Conservation (phyloP, 495 filamentous ascomycete species). For the Achaetomiella virescens region DNA sequence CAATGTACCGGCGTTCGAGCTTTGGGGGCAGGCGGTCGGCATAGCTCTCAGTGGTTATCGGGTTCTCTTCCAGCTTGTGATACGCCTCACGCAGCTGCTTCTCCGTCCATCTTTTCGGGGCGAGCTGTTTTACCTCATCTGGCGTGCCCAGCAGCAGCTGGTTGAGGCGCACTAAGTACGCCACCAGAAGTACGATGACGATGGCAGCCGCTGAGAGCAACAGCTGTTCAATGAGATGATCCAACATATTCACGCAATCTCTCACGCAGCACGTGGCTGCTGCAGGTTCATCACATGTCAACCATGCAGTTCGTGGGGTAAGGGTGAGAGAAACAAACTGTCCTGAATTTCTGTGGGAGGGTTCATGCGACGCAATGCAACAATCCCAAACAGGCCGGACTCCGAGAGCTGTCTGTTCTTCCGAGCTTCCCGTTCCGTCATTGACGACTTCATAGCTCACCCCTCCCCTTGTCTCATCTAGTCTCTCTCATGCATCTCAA, state of each 20-base stretch:
- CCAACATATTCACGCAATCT: background rate
- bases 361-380: too few species aligned
- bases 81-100: constrained; percentile 43
- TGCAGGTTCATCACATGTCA: too few species aligned
- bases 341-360: too few species aligned
- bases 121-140: constrained; percentile 37
- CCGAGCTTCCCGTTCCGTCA: too few species aligned
- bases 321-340: too few species aligned
- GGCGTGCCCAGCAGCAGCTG: constrained; percentile 41
- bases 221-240: background rate
- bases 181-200: constrained; percentile 18
- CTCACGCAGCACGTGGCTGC: too few species aligned
- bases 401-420: too few species aligned
- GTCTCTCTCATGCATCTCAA: too few species aligned
- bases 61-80: constrained; percentile 32
- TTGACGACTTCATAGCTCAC: too few species aligned
- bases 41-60: constrained; percentile 37
- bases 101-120: constrained; percentile 45
- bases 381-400: too few species aligned
- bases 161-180: constrained; percentile 48
- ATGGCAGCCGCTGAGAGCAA: background rate
- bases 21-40: constrained; percentile 46
- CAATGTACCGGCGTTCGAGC: constrained; percentile 49
- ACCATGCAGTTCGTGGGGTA: too few species aligned
- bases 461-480: too few species aligned